Evolutionary conservation across 257 asterid genomes (phyloP), one percentile per base, ranked within the genome.

Genomic region (Gentiana macrophylla): DNA sequence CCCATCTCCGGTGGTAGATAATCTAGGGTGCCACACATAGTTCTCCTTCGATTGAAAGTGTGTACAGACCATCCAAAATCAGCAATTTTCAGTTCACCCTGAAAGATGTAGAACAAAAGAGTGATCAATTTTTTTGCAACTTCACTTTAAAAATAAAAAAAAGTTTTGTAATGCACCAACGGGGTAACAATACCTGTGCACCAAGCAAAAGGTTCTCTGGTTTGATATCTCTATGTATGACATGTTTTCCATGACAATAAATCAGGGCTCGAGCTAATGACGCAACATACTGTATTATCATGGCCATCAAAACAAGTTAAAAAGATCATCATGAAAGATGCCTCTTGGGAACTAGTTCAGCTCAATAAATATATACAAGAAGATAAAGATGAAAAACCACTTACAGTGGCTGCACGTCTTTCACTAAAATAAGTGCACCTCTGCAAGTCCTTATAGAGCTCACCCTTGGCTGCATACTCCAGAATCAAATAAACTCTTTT

Each of bases 1-100:
- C 97, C 97, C 97, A 90, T 90, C 84, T 90, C 97, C 12, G 97
- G 97, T 50, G 97, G 96, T 62, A 90, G 84, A 70, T 90, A 86
- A 81, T 90, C 97, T 0, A 90, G 83, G 57, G 97, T 90, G 57
- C 97, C 97, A 55, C 97, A 89, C 96, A 90, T 86, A 45, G 97
- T 90, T 62, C 86, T 80, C 58, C 97, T 77, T 60, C 96, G 95
- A 57, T 79, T 84, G 72, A 90, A 90, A 45, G 96, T 90, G 68
- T 90, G 97, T 44, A 90, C 97, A 1, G 97, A 90, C 96, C 97
- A 90, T 45, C 97, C 97, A 59, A 90, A 90, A 64, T 86, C 96
- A 32, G 96, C 96, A 49, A 90, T 90, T 70, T 90, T 90, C 37
- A 90, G 82, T 70, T 90, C 97, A 41, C 97, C 97, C 97, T 90